Evolutionary conservation across 192 early-diverging fungal species (phyloP).

Genomic region (Lunasporangiospora selenospora): DNA sequence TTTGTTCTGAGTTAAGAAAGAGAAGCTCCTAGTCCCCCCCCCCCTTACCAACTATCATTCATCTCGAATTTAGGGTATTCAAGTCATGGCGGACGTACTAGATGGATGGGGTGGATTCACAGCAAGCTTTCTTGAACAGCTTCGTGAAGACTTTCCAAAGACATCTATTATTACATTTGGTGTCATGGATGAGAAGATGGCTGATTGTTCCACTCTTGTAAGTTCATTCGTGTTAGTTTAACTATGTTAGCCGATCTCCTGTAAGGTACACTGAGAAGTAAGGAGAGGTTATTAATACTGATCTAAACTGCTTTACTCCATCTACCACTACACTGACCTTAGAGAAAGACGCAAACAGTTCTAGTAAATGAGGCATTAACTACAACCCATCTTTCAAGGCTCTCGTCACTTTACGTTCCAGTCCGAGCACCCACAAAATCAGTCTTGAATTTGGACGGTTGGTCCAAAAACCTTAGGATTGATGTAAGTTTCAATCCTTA

Average conservation of each 20-base stretch:
- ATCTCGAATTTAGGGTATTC: slow-evolving; percentile 64
- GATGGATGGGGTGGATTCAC: slow-evolving; percentile 79
- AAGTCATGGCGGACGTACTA: slow-evolving; percentile 65
- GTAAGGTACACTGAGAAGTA: background rate
- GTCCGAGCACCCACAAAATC: slow-evolving; percentile 43
- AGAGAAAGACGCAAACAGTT: slow-evolving; percentile 40
- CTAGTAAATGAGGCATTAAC: slow-evolving; percentile 49
- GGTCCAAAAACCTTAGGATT: slow-evolving; percentile 40
- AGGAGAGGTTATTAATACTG: background rate
- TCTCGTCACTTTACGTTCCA: slow-evolving; percentile 62
- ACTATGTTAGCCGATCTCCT: background rate
- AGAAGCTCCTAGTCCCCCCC: background rate
- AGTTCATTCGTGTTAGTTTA: too few relatives aligned
- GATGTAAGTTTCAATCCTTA: slow-evolving; percentile 40
- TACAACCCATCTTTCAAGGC: slow-evolving; percentile 41
- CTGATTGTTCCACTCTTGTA: slow-evolving; percentile 17
- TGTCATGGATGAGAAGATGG: slow-evolving; percentile 46
- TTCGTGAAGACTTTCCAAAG: slow-evolving; percentile 79
- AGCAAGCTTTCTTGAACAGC: slow-evolving; percentile 57
- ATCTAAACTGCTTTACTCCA: background rate
- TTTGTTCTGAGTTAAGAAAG: background rate
- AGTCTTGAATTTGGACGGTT: slow-evolving; percentile 14
- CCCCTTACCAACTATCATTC: background rate
- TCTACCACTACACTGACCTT: background rate
- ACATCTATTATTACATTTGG: slow-evolving; percentile 64